Evolutionary conservation across 148 eudicot species (phyloP).

Genomic region (Camellia sinensis): DNA sequence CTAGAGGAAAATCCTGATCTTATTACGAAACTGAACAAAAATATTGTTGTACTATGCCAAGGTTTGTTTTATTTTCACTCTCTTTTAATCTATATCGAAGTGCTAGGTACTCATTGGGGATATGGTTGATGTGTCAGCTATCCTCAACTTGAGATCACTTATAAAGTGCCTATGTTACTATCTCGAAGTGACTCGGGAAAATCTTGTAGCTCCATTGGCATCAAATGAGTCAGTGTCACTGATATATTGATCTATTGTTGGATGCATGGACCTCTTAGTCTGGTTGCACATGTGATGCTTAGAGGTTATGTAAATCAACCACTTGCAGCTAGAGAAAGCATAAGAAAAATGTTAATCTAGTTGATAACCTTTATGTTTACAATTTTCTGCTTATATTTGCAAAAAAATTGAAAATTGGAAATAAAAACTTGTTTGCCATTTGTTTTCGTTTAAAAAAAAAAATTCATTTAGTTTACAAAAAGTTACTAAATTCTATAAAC

Average conservation of each 20-base stretch:
- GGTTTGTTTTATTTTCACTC: constrained; percentile 42
- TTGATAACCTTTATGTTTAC: no score
- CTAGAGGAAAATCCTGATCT: constrained; percentile 74
- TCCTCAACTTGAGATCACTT: background rate
- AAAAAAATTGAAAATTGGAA: no score
- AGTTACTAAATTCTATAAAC: no score
- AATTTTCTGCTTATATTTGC: no score
- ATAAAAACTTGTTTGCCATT: no score
- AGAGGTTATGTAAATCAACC: background rate
- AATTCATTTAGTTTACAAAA: no score
- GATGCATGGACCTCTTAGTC: background rate
- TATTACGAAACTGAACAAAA: constrained; percentile 58
- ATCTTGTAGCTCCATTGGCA: background rate
- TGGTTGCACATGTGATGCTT: no score
- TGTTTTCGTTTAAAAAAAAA: no score
- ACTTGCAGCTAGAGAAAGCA: background rate
- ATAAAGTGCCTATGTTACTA: background rate
- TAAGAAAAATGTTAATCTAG: background rate
- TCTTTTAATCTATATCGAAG: background rate
- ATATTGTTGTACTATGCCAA: constrained; percentile 53
- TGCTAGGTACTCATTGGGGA: background rate
- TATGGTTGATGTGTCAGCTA: background rate
- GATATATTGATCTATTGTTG: background rate
- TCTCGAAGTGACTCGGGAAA: background rate
- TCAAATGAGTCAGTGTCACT: no score